Evolutionary conservation across 495 filamentous ascomycete genomes (phyloP).

Genomic region (Aspergillus ellipticus): DNA sequence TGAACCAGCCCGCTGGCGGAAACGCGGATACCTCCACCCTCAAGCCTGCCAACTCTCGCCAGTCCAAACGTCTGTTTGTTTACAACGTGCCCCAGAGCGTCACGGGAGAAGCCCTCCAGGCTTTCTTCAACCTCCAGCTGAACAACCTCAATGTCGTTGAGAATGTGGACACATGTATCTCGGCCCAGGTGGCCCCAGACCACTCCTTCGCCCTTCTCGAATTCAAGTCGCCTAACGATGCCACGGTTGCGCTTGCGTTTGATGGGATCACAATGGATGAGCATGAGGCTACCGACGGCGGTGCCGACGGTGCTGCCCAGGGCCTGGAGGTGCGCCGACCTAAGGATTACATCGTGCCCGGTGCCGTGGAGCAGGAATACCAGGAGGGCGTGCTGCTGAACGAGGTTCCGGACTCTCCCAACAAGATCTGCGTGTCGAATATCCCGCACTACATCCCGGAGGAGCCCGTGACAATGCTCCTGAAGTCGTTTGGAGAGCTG

Average conservation of each 20-base stretch:
- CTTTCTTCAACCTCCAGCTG: slow-evolving; percentile 94
- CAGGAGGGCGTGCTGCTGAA: slow-evolving; percentile 75
- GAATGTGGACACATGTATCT: slow-evolving; percentile 80
- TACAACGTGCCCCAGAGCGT: slow-evolving; percentile 70
- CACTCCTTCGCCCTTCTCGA: slow-evolving; percentile 79
- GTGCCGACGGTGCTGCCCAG: slow-evolving; percentile 48
- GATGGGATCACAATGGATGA: slow-evolving; percentile 88
- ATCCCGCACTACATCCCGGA: slow-evolving; percentile 84
- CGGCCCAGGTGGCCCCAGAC: slow-evolving; percentile 76
- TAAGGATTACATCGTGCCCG: slow-evolving; percentile 96
- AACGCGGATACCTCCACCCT: slow-evolving; percentile 71
- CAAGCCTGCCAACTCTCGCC: slow-evolving; percentile 87
- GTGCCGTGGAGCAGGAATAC: slow-evolving; percentile 70
- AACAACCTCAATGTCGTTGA: slow-evolving; percentile 90
- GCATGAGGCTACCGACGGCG: slow-evolving; percentile 54
- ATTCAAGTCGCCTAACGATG: slow-evolving; percentile 81
- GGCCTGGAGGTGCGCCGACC: slow-evolving; percentile 84
- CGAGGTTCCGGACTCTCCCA: slow-evolving; percentile 82
- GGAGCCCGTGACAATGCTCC: slow-evolving; percentile 84
- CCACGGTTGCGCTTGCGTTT: slow-evolving; percentile 85
- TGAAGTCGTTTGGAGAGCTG: slow-evolving; percentile 85
- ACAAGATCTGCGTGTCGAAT: slow-evolving; percentile 92
- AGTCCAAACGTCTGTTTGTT: slow-evolving; percentile 85
- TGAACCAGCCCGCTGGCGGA: slow-evolving; percentile 79
- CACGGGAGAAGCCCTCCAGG: slow-evolving; percentile 65